Evolutionary conservation across 805 yeast species (phyloP), one percentile per base, ranked within the genome.

Genomic region (Isabelozyma pseudorhagii): DNA sequence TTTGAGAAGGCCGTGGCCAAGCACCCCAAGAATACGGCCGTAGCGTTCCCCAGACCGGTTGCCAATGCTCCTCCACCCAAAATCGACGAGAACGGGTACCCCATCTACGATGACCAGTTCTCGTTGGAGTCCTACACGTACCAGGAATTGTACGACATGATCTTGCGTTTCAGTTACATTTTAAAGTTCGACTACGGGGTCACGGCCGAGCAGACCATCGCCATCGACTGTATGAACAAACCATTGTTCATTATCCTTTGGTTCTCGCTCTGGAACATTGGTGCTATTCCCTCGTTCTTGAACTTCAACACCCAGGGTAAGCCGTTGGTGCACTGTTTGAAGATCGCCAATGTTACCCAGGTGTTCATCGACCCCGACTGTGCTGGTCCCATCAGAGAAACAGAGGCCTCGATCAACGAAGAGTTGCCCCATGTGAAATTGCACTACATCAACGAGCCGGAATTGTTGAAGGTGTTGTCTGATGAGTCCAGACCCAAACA

Each of bases 231-330:
- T 61, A 85, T 88, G 60, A 92, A 92, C 67, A 89, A 87, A 62
- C 96, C 97, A 2, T 71, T 90, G 53, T 89, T 88, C 59, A 68
- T 92, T 13, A 77, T 91, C 47, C 63, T 87, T 40, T 89, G 97
- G 96, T 76, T 88, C 48, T 87, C 97, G 0, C 68, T 87, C 44
- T 92, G 97, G 97, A 88, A 89, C 59, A 75, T 92, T 47, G 97
- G 97, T 41, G 97, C 96, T 0, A 67, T 78, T 8, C 97, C 97
- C 0, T 91, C 96, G 0, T 87, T 93, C 58, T 71, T 93, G 59
- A 92, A 92, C 69, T 89, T 84, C 70, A 92, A 91, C 65, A 76
- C 86, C 45, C 74, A 78, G 46, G 91, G 89, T 25, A 76, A 78
- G 46, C 87, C 96, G 1, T 75, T 92, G 55, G 81, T 82, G 11